Evolutionary conservation across 2,329 filamentous ascomycete species (phyloP).

Genomic region (Aspergillus intermedius): DNA sequence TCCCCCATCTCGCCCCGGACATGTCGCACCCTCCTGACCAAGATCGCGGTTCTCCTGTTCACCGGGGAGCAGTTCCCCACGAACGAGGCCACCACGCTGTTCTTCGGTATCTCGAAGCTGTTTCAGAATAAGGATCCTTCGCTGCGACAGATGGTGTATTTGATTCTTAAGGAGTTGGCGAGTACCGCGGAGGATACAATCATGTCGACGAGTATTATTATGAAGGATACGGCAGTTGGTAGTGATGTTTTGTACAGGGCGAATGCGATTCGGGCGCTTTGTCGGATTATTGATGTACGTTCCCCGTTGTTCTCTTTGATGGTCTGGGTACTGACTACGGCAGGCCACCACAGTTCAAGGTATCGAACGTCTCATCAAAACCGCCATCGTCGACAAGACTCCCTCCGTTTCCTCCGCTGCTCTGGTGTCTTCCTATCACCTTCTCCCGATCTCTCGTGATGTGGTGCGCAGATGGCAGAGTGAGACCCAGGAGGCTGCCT

Average conservation of each 20-base stretch:
- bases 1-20: conserved; percentile 93
- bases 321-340: conserved; percentile 10
- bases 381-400: conserved; percentile 97
- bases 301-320: background rate
- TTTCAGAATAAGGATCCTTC: conserved; percentile 99
- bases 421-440: conserved; percentile 93
- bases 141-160: conserved; percentile 96
- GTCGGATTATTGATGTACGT: conserved; percentile 90
- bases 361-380: conserved; percentile 98
- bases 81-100: conserved; percentile 94
- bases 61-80: conserved; percentile 95
- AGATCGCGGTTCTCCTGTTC: conserved; percentile 92
- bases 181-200: conserved; percentile 96
- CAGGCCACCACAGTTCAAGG: conserved; percentile 92
- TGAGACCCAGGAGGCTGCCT: conserved; percentile 94
- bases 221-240: conserved; percentile 97
- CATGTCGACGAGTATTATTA: conserved; percentile 98
- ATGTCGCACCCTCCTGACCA: conserved; percentile 96
- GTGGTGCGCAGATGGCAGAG: conserved; percentile 97
- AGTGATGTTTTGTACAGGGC: conserved; percentile 91
- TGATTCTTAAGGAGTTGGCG: conserved; percentile 95
- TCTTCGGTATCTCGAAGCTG: conserved; percentile 97
- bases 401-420: conserved; percentile 95
- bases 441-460: conserved; percentile 90
- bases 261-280: conserved; percentile 91